Evolutionary conservation across 179 eudicot genomes (phyloP).

Genomic region (Patellifolia procumbens): DNA sequence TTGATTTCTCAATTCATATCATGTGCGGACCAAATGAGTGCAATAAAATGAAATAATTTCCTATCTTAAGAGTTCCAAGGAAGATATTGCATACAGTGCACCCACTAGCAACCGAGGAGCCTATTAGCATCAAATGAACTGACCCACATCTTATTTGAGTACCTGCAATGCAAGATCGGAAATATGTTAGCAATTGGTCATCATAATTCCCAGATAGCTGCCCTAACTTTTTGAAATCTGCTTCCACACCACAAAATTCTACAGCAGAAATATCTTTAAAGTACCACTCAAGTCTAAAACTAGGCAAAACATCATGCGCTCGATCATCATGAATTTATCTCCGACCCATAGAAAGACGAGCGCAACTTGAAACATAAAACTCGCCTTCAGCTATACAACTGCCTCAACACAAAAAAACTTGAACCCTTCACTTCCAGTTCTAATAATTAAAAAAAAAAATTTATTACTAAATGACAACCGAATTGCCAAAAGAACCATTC

Average conservation of each 20-base stretch:
- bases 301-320: neutral
- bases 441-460: too few relatives aligned
- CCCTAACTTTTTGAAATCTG: neutral
- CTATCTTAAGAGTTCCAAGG: slow-evolving; percentile 4
- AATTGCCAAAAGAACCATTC: too few relatives aligned
- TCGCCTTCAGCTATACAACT: neutral
- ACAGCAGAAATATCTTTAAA: neutral
- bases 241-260: neutral
- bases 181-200: neutral
- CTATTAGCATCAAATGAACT: slow-evolving; percentile 13
- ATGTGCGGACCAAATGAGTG: slow-evolving; percentile 6
- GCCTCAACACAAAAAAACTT: neutral
- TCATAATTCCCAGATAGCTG: slow-evolving; percentile 4
- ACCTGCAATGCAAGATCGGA: slow-evolving; percentile 25
- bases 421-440: neutral
- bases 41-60: neutral
- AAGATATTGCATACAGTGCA: slow-evolving; percentile 12
- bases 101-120: slow-evolving; percentile 2
- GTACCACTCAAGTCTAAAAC: neutral
- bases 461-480: too few relatives aligned
- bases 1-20: neutral
- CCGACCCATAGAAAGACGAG: neutral
- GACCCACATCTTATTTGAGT: slow-evolving; percentile 27
- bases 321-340: neutral
- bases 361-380: neutral